Evolutionary conservation across 768 basidiomycete species (phyloP), one percentile per base, ranked within the genome.

Genomic region (Termitomyces titanicus): DNA sequence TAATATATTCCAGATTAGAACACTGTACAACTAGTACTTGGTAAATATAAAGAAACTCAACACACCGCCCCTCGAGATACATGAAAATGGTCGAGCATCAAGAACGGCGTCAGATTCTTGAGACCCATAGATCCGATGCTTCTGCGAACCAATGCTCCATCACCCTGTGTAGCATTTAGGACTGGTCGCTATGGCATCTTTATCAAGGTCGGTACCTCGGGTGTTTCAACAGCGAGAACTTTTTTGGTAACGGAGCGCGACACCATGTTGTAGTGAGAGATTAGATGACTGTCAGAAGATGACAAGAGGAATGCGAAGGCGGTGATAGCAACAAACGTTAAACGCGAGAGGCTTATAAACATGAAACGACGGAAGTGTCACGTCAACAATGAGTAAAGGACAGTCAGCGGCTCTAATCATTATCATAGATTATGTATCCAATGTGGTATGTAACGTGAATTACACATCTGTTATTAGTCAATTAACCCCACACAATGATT

Each of bases 21-120:
- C 24, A 22, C 39, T 47, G n/a, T n/a, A n/a, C n/a, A n/a, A n/a
- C n/a, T 25, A 15, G 24, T 31, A 25, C 33, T 12, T 34, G 31
- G n/a, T n/a, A n/a, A n/a, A n/a, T n/a, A 35, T 22, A 8, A 34
- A n/a, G 22, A 11, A 34, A 12, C 17, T 51, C 18, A 51, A 22
- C 85, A 54, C 63, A 89, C 89, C 8, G 86, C 86, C 46, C 89
- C 89, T 64, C 82, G 69, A 0, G 73, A 70, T 53, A 89, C 79
- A 63, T 85, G 82, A 65, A 92, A 92, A 65, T 94, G 87, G 66
- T 92, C 89, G 11, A 92, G 74, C 89, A 98, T 86, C 51, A 98
- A 77, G 78, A 98, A 98, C 0, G 95, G 95, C 0, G 88, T 87
- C 38, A 97, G 72, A 67, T 94, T 97, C 47, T 85, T 78, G 35